Evolutionary conservation across 2,329 filamentous ascomycete species (phyloP).

Genomic region (Cladosporium sp.): DNA sequence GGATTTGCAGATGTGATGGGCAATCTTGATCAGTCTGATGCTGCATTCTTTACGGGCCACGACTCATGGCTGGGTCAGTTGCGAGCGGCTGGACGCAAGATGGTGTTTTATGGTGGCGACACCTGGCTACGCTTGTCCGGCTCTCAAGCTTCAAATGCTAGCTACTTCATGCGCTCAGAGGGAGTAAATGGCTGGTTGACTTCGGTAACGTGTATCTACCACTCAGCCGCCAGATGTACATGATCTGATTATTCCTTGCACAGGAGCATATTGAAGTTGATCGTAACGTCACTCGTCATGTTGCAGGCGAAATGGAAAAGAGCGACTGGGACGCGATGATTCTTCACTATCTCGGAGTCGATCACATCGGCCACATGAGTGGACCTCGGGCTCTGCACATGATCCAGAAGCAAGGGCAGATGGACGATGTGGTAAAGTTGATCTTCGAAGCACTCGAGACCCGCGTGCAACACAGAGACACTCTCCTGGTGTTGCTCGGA

Average conservation of each 20-base stretch:
- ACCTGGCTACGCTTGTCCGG: neutral
- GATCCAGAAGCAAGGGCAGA: constrained; percentile 88
- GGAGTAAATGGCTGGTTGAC: constrained; percentile 40
- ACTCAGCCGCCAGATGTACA: too few relatives aligned
- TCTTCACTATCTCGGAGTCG: constrained; percentile 90
- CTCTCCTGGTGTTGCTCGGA: constrained; percentile 81
- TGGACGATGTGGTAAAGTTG: constrained; percentile 77
- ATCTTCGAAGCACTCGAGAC: constrained; percentile 76
- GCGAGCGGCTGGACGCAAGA: constrained; percentile 51
- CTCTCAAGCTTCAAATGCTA: neutral
- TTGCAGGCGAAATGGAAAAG: constrained; percentile 71
- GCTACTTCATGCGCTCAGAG: constrained; percentile 19
- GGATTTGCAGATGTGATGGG: constrained; percentile 98
- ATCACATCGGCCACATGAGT: constrained; percentile 96
- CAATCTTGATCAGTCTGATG: constrained; percentile 93
- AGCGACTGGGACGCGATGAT: constrained; percentile 92
- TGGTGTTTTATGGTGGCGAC: neutral
- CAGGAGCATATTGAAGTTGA: constrained; percentile 98
- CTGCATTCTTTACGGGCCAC: constrained; percentile 81
- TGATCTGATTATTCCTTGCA: too few relatives aligned
- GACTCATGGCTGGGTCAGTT: constrained; percentile 97
- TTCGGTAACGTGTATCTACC: too few relatives aligned
- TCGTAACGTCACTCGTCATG: constrained; percentile 91
- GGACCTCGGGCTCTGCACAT: constrained; percentile 84
- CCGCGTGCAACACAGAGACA: constrained; percentile 69